These are phyloP conservation scores for Chondrostereum purpureum DNA, from an alignment of 1,284 basidiomycete species.

Conservation along the genomic window DNA sequence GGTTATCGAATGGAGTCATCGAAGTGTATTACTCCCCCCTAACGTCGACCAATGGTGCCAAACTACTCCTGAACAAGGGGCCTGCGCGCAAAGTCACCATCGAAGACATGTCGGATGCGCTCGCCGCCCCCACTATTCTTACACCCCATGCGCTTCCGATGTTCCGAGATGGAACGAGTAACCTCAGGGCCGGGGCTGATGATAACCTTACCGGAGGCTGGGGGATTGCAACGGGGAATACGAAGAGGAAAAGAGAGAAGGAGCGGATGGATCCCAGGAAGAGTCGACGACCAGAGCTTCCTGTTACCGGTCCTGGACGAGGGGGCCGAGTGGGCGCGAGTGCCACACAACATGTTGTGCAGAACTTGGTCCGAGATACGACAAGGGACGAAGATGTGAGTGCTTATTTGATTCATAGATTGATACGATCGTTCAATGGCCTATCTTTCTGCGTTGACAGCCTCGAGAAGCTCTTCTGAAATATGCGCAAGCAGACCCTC, in stretches of 20 bases:
- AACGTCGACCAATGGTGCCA: conserved; percentile 86
- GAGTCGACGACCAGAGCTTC: conserved; percentile 86
- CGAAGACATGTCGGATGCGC: conserved; percentile 79
- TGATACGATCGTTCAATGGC: conserved; percentile 18
- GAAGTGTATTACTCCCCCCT: conserved; percentile 86
- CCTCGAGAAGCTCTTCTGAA: conserved; percentile 94
- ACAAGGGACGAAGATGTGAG: conserved; percentile 90
- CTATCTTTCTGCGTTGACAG: conserved; percentile 35
- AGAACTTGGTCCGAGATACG: conserved; percentile 85
- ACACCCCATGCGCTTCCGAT: conserved; percentile 87
- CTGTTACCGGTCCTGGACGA: conserved; percentile 84
- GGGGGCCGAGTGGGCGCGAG: conserved; percentile 93
- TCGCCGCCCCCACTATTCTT: conserved; percentile 78
- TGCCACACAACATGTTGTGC: conserved; percentile 92
- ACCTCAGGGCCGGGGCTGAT: conserved; percentile 26
- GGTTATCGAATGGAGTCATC: conserved; percentile 83
- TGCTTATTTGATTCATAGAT: conserved; percentile 25
- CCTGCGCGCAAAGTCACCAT: conserved; percentile 66
- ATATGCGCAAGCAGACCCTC: conserved; percentile 78
- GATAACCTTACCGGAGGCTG: neutral
- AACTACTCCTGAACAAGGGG: conserved; percentile 76
- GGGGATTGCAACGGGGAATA: conserved; percentile 54
- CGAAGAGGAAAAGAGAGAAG: conserved; percentile 81
- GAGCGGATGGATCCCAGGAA: conserved; percentile 85
- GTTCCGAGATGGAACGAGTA: conserved; percentile 77